A percentile compares a stretch with the other conserved stretches of the same genome.
phyloP scores from a whole-genome alignment of 345 rosid species.

The Sisymbrium altissimum region DNA sequence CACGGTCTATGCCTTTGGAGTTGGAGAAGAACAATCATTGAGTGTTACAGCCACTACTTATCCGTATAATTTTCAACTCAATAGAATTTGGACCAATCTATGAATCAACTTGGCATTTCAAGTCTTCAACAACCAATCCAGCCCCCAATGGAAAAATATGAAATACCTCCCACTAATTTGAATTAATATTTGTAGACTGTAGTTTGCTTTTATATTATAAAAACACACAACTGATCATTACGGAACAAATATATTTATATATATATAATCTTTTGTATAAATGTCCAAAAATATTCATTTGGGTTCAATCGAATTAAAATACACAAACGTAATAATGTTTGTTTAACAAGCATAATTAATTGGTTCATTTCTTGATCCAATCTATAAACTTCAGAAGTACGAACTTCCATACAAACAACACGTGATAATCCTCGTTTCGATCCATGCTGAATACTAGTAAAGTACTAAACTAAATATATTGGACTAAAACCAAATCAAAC shows the following conservation, averaged over 20 bases:
- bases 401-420: slow-evolving; percentile 4
- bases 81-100: slow-evolving; percentile 21
- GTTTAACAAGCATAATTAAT: background rate
- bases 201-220: background rate
- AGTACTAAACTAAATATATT: background rate
- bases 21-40: slow-evolving; percentile 14
- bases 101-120: slow-evolving; percentile 32
- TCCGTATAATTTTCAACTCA: slow-evolving; percentile 17
- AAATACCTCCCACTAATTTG: background rate
- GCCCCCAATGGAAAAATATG: background rate
- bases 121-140: slow-evolving; percentile 12
- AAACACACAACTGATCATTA: background rate
- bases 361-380: background rate
- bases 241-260: background rate
- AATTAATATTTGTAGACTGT: background rate
- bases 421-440: slow-evolving; percentile 11
- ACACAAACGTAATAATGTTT: background rate
- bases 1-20: slow-evolving; percentile 2
- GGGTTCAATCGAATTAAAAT: background rate
- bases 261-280: too few relatives aligned
- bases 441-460: background rate
- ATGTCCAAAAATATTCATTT: background rate
- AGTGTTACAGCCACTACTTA: slow-evolving; percentile 26
- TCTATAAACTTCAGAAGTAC: background rate
- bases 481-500: background rate